Evolutionary conservation across 2,329 filamentous ascomycete species (phyloP), one percentile per base, ranked within the genome.

Genomic region (Drechslera avenae): DNA sequence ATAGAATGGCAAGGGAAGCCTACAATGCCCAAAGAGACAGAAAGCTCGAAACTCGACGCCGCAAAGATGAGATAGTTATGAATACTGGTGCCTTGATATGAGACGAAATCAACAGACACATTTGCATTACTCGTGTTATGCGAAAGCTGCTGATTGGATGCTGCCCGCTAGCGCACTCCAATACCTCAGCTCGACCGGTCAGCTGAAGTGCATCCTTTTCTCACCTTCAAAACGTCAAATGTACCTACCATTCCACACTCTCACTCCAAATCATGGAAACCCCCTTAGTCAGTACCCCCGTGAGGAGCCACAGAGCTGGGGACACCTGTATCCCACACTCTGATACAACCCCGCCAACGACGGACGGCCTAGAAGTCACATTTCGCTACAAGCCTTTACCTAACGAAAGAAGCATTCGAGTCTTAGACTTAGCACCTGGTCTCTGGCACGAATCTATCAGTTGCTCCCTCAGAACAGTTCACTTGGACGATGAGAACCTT

Each of bases 1-100:
- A 66, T 31, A 60, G 62, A 32, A 68, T 64, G 52, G 60, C 64
- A 28, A 62, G 65, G 16, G 69, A 66, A 37, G 67, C 69, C 44
- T 63, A 67, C 33, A 34, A 63, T 52, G 65, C 60, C 42, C 55
- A 60, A 40, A 63, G 63, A 42, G 69, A 73, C 47, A 74, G 69
- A 59, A 76, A 75, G 59, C 56, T 67, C 19, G 79, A 81, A 64
- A 64, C 73, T 50, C 72, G 65, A 51, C 69, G 75, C 45, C 66
- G 63, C 26, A 75, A 76, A 49, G 78, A 81, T 53, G 71, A 73
- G 47, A 52, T 71, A 14, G 75, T 74, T 54, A 68, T 75, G 67
- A 76, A 78, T 50, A 59, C 52, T 13, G 76, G 76, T 5, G 75
- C 77, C 2, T 62, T 78, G 45, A 59, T 67, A 18, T 72, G 33